Percentiles rank a stretch among this genome's conserved stretches.
phyloP scores from a whole-genome alignment of 2,329 filamentous ascomycete species.

The Parascedosporium putredinis region DNA sequence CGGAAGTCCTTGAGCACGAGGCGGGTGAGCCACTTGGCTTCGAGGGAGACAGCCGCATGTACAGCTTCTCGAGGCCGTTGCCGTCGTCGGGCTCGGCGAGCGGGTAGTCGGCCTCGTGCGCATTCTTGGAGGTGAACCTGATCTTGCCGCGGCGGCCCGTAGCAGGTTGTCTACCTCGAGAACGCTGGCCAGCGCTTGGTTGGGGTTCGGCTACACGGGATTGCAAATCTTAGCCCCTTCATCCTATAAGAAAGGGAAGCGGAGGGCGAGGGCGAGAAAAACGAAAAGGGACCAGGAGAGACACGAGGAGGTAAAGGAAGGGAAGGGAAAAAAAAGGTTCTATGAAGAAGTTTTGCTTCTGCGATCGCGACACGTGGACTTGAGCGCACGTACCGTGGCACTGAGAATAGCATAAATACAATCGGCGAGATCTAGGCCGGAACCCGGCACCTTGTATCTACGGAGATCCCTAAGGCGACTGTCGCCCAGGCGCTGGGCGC shows the following conservation, averaged over 20 bases:
- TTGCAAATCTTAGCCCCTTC: conserved; percentile 14
- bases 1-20: conserved; percentile 67
- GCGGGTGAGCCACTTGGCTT: conserved; percentile 81
- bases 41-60: conserved; percentile 51
- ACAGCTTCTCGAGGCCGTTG: conserved; percentile 43
- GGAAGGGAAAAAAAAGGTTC: too few relatives aligned
- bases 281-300: too few relatives aligned
- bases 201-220: conserved; percentile 35
- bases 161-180: conserved; percentile 63
- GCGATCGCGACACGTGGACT: too few relatives aligned
- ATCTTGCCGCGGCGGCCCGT: conserved; percentile 56
- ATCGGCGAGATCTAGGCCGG: conserved; percentile 56
- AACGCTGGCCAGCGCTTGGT: conserved; percentile 41
- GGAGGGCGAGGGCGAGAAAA: too few relatives aligned
- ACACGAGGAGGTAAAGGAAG: too few relatives aligned
- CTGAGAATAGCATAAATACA: conserved; percentile 58
- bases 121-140: conserved; percentile 58
- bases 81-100: conserved; percentile 22
- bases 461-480: conserved; percentile 52
- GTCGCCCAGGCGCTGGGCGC: conserved; percentile 53
- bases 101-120: conserved; percentile 23
- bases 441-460: conserved; percentile 47
- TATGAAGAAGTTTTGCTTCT: too few relatives aligned
- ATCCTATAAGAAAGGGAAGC: too few relatives aligned
- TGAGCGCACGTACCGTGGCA: conserved; percentile 38